phyloP scores from a whole-genome alignment of 1,284 basidiomycete genomes.

The Pseudozyma thailandica region DNA sequence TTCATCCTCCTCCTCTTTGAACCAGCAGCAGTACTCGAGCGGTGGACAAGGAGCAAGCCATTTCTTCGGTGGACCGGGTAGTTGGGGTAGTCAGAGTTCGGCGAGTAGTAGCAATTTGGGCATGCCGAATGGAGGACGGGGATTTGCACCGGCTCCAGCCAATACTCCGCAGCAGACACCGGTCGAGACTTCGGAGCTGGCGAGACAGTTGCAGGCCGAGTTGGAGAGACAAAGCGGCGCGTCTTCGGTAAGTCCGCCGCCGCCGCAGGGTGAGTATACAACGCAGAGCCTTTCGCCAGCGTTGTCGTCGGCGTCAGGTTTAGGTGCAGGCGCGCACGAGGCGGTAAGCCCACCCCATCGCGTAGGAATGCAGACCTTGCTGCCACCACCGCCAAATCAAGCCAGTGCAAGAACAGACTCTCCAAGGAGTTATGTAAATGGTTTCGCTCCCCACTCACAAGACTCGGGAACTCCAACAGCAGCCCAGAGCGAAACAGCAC shows the following conservation, averaged over 20 bases:
- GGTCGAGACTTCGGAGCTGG: conserved; percentile 44
- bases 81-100: conserved; percentile 25
- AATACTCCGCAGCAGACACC: conserved; percentile 56
- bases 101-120: conserved; percentile 12
- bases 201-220: conserved; percentile 48
- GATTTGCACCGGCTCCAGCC: conserved; percentile 43
- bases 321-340: background rate
- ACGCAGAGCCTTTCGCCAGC: background rate
- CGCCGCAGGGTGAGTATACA: background rate
- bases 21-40: conserved; percentile 3
- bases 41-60: conserved; percentile 7
- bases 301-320: background rate
- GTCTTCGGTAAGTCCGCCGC: background rate
- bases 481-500: too few species aligned
- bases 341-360: background rate
- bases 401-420: background rate
- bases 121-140: conserved; percentile 10
- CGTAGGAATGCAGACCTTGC: background rate
- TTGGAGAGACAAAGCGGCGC: conserved; percentile 15
- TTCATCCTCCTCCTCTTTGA: conserved; percentile 18
- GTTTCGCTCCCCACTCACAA: conserved; percentile 13
- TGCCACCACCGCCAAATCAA: background rate
- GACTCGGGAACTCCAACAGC: conserved; percentile 18
- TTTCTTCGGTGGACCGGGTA: conserved; percentile 30
- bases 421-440: conserved; percentile 34